A percentile compares a stretch with the other conserved stretches of the same genome.
phyloP scores from a whole-genome alignment of 768 basidiomycete species.

The Polyporus arcularius region DNA sequence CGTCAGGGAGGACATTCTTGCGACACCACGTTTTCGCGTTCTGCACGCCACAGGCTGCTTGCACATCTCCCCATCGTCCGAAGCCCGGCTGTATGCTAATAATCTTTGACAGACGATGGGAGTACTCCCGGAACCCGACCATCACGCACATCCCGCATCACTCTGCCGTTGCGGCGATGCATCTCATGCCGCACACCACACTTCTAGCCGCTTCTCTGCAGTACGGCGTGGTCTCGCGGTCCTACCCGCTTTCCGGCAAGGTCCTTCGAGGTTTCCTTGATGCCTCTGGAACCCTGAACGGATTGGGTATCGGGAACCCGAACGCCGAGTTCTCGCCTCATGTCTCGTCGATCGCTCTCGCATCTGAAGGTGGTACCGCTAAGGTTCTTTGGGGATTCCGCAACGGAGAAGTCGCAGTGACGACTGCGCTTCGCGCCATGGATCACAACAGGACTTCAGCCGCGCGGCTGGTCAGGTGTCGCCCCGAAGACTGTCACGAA shows the following conservation, averaged over 20 bases:
- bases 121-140: constrained; percentile 57
- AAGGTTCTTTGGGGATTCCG: constrained; percentile 74
- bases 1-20: background rate
- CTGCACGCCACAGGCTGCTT: background rate
- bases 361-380: constrained; percentile 65
- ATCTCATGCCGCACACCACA: constrained; percentile 56
- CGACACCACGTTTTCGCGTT: background rate
- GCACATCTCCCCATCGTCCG: background rate
- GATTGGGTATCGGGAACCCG: constrained; percentile 68
- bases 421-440: constrained; percentile 59
- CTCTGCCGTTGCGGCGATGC: constrained; percentile 56
- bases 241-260: constrained; percentile 68
- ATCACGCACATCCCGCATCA: constrained; percentile 66
- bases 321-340: constrained; percentile 75
- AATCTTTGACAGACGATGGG: constrained; percentile 60
- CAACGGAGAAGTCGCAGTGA: constrained; percentile 67
- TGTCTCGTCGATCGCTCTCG: constrained; percentile 56
- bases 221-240: constrained; percentile 74
- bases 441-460: constrained; percentile 47
- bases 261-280: constrained; percentile 71
- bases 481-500: constrained; percentile 61
- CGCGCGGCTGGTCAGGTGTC: constrained; percentile 49
- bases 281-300: constrained; percentile 57
- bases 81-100: constrained; percentile 6
- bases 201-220: constrained; percentile 64